Percentiles rank a stretch among this genome's conserved stretches.
Evolutionary conservation across 805 yeast genomes (phyloP).

Genomic region (Kurtzmaniella cleridarum): DNA sequence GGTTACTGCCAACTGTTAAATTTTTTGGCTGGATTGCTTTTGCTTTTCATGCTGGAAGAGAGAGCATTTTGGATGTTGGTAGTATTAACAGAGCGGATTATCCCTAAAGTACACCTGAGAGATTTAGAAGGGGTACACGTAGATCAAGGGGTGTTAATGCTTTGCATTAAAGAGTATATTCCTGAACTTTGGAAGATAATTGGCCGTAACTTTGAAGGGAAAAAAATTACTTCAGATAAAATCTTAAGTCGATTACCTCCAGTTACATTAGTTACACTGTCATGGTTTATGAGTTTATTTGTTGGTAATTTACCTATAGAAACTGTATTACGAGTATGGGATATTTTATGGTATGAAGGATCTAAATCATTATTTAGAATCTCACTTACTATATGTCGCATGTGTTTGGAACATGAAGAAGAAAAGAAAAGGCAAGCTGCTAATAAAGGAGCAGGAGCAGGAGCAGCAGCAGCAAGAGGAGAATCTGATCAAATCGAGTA

Average conservation of each 20-base stretch:
- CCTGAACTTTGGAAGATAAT: constrained; percentile 71
- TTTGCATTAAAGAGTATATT: constrained; percentile 76
- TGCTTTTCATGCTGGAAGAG: constrained; percentile 86
- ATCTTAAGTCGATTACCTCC: constrained; percentile 80
- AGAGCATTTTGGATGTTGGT: constrained; percentile 94
- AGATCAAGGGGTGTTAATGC: constrained; percentile 90
- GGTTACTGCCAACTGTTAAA: constrained; percentile 97
- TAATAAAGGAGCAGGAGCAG: constrained; percentile 6
- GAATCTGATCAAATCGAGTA: constrained; percentile 44
- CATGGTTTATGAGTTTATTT: constrained; percentile 98
- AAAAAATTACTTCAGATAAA: constrained; percentile 37
- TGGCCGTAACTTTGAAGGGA: constrained; percentile 36
- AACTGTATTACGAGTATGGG: constrained; percentile 87
- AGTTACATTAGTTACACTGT: constrained; percentile 84
- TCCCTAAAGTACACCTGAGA: constrained; percentile 89
- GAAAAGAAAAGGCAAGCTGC: constrained; percentile 8
- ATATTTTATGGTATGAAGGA: constrained; percentile 88
- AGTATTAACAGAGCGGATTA: constrained; percentile 74
- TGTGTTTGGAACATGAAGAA: constrained; percentile 58
- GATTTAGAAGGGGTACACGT: constrained; percentile 90
- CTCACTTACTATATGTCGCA: constrained; percentile 72
- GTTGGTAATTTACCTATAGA: constrained; percentile 89
- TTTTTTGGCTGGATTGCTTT: constrained; percentile 80
- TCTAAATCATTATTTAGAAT: constrained; percentile 80
- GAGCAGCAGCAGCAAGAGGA: constrained; percentile 12